Conservation (phyloP, 345 rosid species). For the Ceriops zippeliana region DNA sequence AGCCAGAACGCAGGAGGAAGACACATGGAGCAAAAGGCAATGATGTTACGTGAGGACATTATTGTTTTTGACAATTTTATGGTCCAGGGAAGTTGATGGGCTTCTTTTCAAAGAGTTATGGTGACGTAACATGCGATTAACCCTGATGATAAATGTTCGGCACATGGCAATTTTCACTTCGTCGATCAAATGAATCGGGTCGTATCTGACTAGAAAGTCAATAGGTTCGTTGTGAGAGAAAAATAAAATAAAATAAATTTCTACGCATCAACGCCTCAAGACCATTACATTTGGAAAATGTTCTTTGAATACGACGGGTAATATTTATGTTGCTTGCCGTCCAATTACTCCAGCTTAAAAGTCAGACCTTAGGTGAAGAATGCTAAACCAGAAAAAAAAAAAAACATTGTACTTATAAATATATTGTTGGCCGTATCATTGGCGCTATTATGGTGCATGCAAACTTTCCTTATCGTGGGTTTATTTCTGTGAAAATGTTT, state of each 20-base stretch:
- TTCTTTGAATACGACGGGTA: not conserved
- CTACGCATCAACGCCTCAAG: constrained; percentile 3
- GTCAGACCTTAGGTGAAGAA: constrained; percentile 19
- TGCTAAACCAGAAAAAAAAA: not conserved
- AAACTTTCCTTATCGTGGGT: no score
- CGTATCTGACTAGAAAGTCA: constrained; percentile 5
- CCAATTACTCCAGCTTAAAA: constrained; percentile 11
- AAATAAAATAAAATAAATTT: not conserved
- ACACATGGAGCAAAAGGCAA: no score
- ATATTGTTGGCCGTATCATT: not conserved
- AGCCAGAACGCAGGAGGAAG: no score
- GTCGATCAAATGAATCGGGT: not conserved
- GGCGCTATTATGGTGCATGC: no score
- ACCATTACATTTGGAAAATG: no score
- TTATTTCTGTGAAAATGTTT: no score
- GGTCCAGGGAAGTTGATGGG: no score
- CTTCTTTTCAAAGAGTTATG: no score
- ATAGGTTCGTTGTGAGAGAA: not conserved
- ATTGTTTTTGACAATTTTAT: no score
- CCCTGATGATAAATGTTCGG: no score
- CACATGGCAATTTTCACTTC: not conserved
- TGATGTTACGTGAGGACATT: no score
- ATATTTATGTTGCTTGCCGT: constrained; percentile 6
- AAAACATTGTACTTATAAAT: not conserved
- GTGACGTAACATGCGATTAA: no score